phyloP scores from a whole-genome alignment of 169 alveolate genomes.

The Ichthyophthirius multifiliis region DNA sequence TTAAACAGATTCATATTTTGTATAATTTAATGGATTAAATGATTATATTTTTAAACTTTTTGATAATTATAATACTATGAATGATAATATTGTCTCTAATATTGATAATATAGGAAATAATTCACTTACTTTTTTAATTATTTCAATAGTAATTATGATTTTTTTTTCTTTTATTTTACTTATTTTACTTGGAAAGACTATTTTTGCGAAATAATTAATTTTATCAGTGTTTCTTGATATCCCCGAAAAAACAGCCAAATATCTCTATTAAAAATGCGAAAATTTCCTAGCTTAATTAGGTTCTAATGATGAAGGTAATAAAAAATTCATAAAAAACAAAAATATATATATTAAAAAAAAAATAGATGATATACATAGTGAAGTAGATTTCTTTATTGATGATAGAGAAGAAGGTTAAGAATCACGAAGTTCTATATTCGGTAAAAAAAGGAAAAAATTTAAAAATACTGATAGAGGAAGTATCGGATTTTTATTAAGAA shows the following conservation, averaged over 20 bases:
- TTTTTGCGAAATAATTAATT: constrained; percentile 28
- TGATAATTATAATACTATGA: neutral
- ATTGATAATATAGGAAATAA: neutral
- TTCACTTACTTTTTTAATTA: neutral
- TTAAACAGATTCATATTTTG: neutral
- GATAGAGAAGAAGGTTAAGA: constrained; percentile 27
- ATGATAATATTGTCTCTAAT: neutral
- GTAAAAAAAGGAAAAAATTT: constrained; percentile 32
- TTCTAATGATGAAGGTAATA: constrained; percentile 33
- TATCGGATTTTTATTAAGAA: constrained; percentile 23
- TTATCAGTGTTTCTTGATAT: constrained; percentile 25
- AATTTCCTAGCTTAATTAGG: constrained; percentile 24
- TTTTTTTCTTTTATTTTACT: constrained; percentile 8
- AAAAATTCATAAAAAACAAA: neutral
- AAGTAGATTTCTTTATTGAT: constrained; percentile 18
- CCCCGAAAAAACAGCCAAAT: constrained; percentile 36
- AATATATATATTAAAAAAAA: neutral
- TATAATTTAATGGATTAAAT: constrained; percentile 8
- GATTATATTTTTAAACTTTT: constrained; percentile 5
- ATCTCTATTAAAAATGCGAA: constrained; percentile 29
- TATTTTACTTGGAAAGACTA: constrained; percentile 13
- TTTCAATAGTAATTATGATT: constrained; percentile 15
- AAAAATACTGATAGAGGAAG: constrained; percentile 30
- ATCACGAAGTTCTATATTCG: constrained; percentile 11
- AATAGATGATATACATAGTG: constrained; percentile 27